Base-by-base conservation (phyloP, 345 rosid genomes). In the Theobroma cacao region DNA sequence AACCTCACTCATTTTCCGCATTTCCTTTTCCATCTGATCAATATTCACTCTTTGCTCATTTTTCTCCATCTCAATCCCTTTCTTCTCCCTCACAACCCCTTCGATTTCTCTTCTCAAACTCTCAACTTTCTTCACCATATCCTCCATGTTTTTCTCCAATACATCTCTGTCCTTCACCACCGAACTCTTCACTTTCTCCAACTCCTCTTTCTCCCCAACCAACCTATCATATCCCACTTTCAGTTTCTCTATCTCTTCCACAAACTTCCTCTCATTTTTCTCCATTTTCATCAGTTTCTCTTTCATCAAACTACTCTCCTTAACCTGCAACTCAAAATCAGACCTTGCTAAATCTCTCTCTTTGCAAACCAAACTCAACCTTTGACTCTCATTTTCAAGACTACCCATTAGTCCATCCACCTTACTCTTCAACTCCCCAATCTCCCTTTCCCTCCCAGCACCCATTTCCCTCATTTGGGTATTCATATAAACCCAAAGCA, bases 291-390 rank as follows among this genome's bases (percentile, higher is more conserved):
- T 4, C 80, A 89, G 74, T 45, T 67, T 83, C 64, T 64, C 83
- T 68, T 76, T 85, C 83, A 93, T 79, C 55, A 47, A 61, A 58
- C 34, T 40, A 22, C 61, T 79, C 69, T 86, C 90, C 77, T 75
- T 72, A 43, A 68, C 63, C 87, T 80, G 80, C 26, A 65, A 31
- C 55, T 79, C 81, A 38, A 86, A 41, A 40, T 80, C 84, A 34
- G 14, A 62, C 85, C 63, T 85, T 10, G 88, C 66, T 15, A 58
- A 40, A 55, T 90, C 95, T 78, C 84, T 88, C 84, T 92, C 97
- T 12, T 17, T 31, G 52, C 53, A 75, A 36, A 86, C 87, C 76
- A 34, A 71, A 5, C 74, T 66, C 71, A 82, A 31, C 4, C 63
- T 70, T 12, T 65, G 78, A 36, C 81, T 88, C 79, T 87, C 88